These are phyloP conservation scores for Neurospora crassa DNA, from an alignment of 2,329 filamentous ascomycete species.

Conservation along the genomic window DNA sequence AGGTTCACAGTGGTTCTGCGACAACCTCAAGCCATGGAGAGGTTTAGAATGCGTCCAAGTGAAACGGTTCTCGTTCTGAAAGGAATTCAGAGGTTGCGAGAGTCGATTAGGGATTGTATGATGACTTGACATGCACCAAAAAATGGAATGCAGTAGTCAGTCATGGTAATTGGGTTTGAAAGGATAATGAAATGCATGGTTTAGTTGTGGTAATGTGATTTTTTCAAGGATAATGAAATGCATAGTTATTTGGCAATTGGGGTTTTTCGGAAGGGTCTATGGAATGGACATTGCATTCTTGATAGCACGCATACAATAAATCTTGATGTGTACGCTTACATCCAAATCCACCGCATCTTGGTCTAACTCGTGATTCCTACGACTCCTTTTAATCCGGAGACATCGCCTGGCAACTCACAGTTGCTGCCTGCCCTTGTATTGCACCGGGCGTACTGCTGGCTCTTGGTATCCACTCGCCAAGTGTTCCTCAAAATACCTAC, in stretches of 20 bases:
- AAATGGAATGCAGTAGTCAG: not conserved
- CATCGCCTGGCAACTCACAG: not conserved
- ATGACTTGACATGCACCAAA: not conserved
- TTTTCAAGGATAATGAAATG: not conserved
- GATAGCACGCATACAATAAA: not conserved
- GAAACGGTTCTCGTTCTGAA: not conserved
- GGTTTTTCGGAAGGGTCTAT: not conserved
- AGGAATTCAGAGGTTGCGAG: not conserved
- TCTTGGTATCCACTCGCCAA: not conserved
- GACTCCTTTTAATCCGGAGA: not conserved
- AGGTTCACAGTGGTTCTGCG: not conserved
- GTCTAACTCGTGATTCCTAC: not conserved
- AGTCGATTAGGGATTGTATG: not conserved
- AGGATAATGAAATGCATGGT: not conserved
- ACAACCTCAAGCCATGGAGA: not conserved
- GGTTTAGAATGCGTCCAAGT: not conserved
- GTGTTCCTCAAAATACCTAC: not conserved
- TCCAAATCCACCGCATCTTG: not conserved
- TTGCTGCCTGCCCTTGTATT: not conserved
- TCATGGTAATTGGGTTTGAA: not conserved
- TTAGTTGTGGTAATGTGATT: not conserved
- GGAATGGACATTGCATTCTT: not conserved
- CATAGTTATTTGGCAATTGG: not conserved
- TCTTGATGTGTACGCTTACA: not conserved
- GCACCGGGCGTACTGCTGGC: not conserved